Evolutionary conservation across 2,329 filamentous ascomycete genomes (phyloP).

Genomic region (Sclerotinia borealis): DNA sequence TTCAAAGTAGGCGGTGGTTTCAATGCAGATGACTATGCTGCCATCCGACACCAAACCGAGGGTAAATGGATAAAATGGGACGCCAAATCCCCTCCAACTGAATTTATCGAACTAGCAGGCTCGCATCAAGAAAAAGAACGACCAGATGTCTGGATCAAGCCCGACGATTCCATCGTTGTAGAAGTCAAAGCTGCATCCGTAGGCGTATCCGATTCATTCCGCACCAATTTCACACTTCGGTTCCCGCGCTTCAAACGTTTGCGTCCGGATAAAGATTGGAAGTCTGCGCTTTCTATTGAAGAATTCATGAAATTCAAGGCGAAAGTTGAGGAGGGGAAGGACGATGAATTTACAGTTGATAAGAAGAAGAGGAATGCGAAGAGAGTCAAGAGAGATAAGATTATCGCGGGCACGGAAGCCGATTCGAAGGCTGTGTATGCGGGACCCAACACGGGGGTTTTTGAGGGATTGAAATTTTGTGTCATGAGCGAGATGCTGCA

Average conservation of each 20-base stretch:
- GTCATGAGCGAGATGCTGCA: slow-evolving; percentile 70
- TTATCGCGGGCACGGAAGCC: slow-evolving; percentile 64
- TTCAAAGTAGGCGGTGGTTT: slow-evolving; percentile 98
- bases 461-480: slow-evolving; percentile 73
- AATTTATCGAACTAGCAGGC: slow-evolving; percentile 77
- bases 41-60: slow-evolving; percentile 76
- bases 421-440: slow-evolving; percentile 45
- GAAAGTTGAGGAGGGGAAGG: slow-evolving; percentile 63
- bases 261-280: slow-evolving; percentile 79
- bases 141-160: slow-evolving; percentile 90
- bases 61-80: slow-evolving; percentile 92
- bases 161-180: slow-evolving; percentile 79
- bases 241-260: slow-evolving; percentile 86
- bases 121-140: slow-evolving; percentile 66
- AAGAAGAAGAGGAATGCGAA: slow-evolving; percentile 51
- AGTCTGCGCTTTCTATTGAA: slow-evolving; percentile 67
- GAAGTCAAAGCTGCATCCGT: slow-evolving; percentile 84
- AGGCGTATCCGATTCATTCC: slow-evolving; percentile 69
- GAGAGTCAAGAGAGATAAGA: slow-evolving; percentile 60
- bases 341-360: slow-evolving; percentile 74
- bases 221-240: slow-evolving; percentile 68
- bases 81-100: slow-evolving; percentile 63
- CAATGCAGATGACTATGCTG: slow-evolving; percentile 74
- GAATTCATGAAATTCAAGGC: slow-evolving; percentile 69
- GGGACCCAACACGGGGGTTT: slow-evolving; percentile 57